Base-by-base conservation (phyloP, 2,329 filamentous ascomycete species). In the Niveomyces coronatus region DNA sequence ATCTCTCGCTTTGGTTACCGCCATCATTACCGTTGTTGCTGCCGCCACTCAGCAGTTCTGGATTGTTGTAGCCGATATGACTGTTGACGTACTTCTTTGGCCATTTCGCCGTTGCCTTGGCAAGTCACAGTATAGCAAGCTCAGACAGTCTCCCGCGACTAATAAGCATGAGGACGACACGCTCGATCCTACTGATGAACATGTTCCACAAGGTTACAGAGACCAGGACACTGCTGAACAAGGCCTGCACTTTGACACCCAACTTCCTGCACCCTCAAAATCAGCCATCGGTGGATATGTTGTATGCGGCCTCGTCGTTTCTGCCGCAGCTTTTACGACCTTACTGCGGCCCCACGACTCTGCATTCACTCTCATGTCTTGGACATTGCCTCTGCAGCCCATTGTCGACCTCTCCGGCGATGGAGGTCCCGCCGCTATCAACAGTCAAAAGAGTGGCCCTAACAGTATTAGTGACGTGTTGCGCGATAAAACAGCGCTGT, bases 341-440 rank as follows among this genome's bases (percentile, higher is more conserved):
- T 10, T 54, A 1, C 11, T 56, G 9, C 49, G 57, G n/a, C 57
- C 57, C 2, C 43, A 46, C 24, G 57, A 60, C 16, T 46, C 49
- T 19, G 56, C 57, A 3, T 37, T 60, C 18, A 53, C 47, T 1
- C 60, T 59, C 39, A 48, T 60, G 30, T 60, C 57, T 0, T 60
- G 57, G 57, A 60, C 57, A 0, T 46, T 50, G 5, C 49, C 49
- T 2, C 46, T 60, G 4, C 43, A 60, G 9, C 57, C 57, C 0
- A 55, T 60, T 16, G 43, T 60, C 18, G 57, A 60, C 28, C 52
- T 60, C 27, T 47, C 50, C 6, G 52, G 51, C 8, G 51, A 53
- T 9, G 37, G 37, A 11, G 52, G 57, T 4, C 50, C 56, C 10
- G 50, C 45, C 13, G 45, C 54, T 3, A 53, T 50, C 5, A 45